Percentiles rank a stretch among this genome's conserved stretches.
Conservation (phyloP, 495 filamentous ascomycete species). For the Penicillium chermesinum region DNA sequence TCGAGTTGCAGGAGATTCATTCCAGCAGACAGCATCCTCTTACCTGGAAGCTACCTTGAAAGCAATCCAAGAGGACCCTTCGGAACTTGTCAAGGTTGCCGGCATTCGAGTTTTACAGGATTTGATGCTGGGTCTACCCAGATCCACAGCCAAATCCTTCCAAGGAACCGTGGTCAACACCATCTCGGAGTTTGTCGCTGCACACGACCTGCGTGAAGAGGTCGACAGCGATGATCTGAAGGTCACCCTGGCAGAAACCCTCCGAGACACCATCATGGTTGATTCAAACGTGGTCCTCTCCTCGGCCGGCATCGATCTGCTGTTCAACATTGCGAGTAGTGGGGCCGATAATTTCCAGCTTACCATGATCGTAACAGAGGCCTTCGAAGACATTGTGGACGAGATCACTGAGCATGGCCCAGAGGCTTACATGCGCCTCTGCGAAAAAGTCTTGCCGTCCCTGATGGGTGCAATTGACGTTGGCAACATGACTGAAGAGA, state of each 20-base stretch:
- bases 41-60: constrained; percentile 74
- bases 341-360: constrained; percentile 86
- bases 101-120: constrained; percentile 86
- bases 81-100: constrained; percentile 85
- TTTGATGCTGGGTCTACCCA: constrained; percentile 58
- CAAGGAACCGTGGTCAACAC: constrained; percentile 71
- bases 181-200: constrained; percentile 69
- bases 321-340: constrained; percentile 84
- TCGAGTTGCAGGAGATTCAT: constrained; percentile 50
- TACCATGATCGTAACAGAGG: constrained; percentile 74
- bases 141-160: constrained; percentile 49
- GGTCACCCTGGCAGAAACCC: constrained; percentile 81
- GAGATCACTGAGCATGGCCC: constrained; percentile 56
- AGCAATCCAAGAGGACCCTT: constrained; percentile 64
- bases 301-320: constrained; percentile 68
- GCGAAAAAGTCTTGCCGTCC: constrained; percentile 80
- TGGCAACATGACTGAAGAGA: constrained; percentile 75
- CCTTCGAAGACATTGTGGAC: constrained; percentile 80
- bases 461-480: constrained; percentile 86
- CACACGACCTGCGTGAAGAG: constrained; percentile 74
- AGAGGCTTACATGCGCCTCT: constrained; percentile 74
- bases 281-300: constrained; percentile 68
- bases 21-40: constrained; percentile 48
- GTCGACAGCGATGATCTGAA: constrained; percentile 86
- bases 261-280: constrained; percentile 75